Percentiles rank a stretch among this genome's conserved stretches.
Conservation (phyloP, 345 rosid species). For the Chamaenerion angustifolium region DNA sequence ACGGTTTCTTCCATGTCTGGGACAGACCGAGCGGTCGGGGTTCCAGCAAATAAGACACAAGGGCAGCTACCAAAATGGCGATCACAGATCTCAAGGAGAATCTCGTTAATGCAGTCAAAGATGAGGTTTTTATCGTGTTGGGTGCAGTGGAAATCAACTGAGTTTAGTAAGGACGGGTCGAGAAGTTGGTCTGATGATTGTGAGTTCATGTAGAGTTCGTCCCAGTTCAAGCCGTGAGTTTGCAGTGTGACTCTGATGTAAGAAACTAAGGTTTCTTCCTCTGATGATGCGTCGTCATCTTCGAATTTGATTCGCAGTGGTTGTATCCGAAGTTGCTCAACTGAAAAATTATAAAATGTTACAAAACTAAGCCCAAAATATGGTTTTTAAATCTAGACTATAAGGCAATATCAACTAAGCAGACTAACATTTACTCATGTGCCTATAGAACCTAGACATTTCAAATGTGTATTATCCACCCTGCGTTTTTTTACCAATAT, state of each 20-base stretch:
- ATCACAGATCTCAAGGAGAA: slow-evolving; percentile 45
- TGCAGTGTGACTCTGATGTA: slow-evolving; percentile 43
- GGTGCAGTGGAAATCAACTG: slow-evolving; percentile 40
- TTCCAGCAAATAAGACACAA: slow-evolving; percentile 4
- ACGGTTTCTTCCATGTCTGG: slow-evolving; percentile 33
- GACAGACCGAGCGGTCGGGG: slow-evolving; percentile 28
- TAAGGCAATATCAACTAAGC: no score
- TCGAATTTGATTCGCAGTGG: slow-evolving; percentile 65
- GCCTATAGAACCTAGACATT: no score
- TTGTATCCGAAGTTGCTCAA: slow-evolving; percentile 26
- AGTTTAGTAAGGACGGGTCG: slow-evolving; percentile 43
- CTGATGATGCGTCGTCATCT: slow-evolving; percentile 15
- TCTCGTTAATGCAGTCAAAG: slow-evolving; percentile 72
- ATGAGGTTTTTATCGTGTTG: slow-evolving; percentile 40
- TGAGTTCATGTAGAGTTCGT: slow-evolving; percentile 50
- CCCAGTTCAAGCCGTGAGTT: slow-evolving; percentile 51
- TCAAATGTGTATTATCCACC: no score
- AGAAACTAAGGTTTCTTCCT: slow-evolving; percentile 32
- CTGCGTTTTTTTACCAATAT: no score
- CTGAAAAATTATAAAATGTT: slow-evolving; percentile 14
- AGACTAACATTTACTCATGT: no score
- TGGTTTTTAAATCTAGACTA: no score
- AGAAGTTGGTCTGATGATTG: slow-evolving; percentile 56
- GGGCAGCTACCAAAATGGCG: slow-evolving; percentile 24
- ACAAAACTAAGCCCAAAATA: background rate